Conservation (phyloP, 1,284 basidiomycete species). For the Pseudozyma sp. region DNA sequence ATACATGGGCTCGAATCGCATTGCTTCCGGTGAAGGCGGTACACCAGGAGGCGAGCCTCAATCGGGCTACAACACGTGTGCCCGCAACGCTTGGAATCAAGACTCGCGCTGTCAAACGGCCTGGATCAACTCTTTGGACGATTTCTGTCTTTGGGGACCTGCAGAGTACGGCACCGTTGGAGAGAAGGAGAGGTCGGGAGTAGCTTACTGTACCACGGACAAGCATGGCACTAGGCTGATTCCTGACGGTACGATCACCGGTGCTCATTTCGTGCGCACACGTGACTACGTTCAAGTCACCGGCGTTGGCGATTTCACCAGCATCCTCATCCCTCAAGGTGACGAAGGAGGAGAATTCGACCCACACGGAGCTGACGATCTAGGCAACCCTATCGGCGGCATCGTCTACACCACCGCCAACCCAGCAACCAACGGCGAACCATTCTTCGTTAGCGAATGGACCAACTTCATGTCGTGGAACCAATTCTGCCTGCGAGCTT, state of each 20-base stretch:
- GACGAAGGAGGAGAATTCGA: conserved; percentile 66
- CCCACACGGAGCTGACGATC: conserved; percentile 62
- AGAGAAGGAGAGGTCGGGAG: conserved; percentile 58
- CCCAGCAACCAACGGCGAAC: conserved; percentile 47
- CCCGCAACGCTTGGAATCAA: conserved; percentile 50
- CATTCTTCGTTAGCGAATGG: conserved; percentile 49
- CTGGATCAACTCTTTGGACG: conserved; percentile 62
- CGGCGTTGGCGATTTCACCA: conserved; percentile 58
- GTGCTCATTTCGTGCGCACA: conserved; percentile 65
- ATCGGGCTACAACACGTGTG: conserved; percentile 59
- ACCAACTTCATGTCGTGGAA: conserved; percentile 64
- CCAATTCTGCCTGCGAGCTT: conserved; percentile 64
- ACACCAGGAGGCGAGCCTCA: conserved; percentile 45
- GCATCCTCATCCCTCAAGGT: conserved; percentile 43
- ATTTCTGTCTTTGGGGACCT: conserved; percentile 66
- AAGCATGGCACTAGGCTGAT: conserved; percentile 66
- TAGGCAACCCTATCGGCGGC: conserved; percentile 63
- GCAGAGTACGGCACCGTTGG: conserved; percentile 52
- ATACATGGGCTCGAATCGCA: conserved; percentile 58
- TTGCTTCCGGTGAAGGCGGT: conserved; percentile 40
- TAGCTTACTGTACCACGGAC: conserved; percentile 66
- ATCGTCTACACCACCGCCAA: conserved; percentile 63
- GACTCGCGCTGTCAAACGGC: conserved; percentile 63
- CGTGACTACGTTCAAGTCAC: conserved; percentile 64
- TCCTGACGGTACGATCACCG: conserved; percentile 62